Evolutionary conservation across 805 yeast genomes (phyloP).

Genomic region (Metschnikowia orientalis): DNA sequence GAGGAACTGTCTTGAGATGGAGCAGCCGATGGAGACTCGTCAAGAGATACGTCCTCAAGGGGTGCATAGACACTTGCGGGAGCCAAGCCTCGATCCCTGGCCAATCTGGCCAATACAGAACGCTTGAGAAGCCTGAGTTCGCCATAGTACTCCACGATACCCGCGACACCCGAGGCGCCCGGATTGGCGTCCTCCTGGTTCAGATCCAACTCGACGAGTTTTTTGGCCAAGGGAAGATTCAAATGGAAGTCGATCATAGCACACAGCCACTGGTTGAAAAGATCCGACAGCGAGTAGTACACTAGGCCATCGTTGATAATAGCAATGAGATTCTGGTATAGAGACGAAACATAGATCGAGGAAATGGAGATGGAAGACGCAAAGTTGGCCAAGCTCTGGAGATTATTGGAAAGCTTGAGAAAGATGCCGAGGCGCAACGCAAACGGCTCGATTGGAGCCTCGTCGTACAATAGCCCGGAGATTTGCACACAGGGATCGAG

Average conservation of each 20-base stretch:
- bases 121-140: conserved; percentile 48
- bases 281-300: conserved; percentile 15
- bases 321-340: conserved; percentile 32
- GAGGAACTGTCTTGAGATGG: not conserved
- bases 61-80: conserved; percentile 6
- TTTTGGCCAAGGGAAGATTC: conserved; percentile 20
- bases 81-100: conserved; percentile 8
- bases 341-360: conserved; percentile 35
- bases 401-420: conserved; percentile 30
- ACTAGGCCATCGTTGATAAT: conserved; percentile 40
- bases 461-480: conserved; percentile 5
- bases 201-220: conserved; percentile 23
- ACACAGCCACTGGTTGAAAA: conserved; percentile 37
- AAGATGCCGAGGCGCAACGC: conserved; percentile 24
- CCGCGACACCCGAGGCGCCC: conserved; percentile 17
- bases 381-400: conserved; percentile 33
- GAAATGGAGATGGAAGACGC: conserved; percentile 40
- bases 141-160: conserved; percentile 40
- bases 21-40: not conserved
- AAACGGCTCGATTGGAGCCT: conserved; percentile 10
- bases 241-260: conserved; percentile 40
- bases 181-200: conserved; percentile 12
- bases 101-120: conserved; percentile 21
- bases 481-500: conserved; percentile 9
- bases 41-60: conserved; percentile 14